These are phyloP conservation scores for Hansenula anomala DNA, from an alignment of 1,139 yeast species.

Conservation along the genomic window DNA sequence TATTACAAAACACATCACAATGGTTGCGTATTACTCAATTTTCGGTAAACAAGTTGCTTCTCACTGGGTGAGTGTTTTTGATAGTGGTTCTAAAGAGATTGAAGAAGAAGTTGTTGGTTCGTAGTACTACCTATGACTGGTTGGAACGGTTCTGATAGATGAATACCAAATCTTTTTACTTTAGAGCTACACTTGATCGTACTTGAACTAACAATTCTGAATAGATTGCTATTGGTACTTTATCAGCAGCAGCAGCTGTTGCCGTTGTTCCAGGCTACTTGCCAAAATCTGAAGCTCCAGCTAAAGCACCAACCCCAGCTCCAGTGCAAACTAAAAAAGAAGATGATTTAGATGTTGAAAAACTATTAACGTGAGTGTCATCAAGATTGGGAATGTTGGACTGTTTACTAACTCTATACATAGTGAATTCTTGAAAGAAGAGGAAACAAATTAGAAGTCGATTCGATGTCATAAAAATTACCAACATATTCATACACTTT, in stretches of 20 bases:
- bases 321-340: slow-evolving; percentile 34
- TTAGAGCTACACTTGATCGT: background rate
- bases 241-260: slow-evolving; percentile 32
- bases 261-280: slow-evolving; percentile 21
- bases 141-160: too few species aligned
- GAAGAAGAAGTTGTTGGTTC: too few species aligned
- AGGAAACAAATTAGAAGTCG: slow-evolving; percentile 10
- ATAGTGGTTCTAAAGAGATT: too few species aligned
- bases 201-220: background rate
- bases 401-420: background rate
- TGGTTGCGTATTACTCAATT: slow-evolving; percentile 62
- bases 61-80: slow-evolving; percentile 47
- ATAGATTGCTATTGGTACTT: slow-evolving; percentile 34
- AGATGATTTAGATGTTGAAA: slow-evolving; percentile 61
- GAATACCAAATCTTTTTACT: too few species aligned
- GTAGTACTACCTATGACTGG: too few species aligned
- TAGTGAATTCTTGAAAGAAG: slow-evolving; percentile 24
- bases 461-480: too few species aligned
- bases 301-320: slow-evolving; percentile 34
- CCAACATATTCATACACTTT: too few species aligned
- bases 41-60: slow-evolving; percentile 63
- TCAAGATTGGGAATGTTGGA: too few species aligned
- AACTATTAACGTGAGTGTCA: slow-evolving; percentile 47
- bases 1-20: slow-evolving; percentile 16
- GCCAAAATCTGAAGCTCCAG: slow-evolving; percentile 13